phyloP scores from a whole-genome alignment of 1,284 basidiomycete species.

The Ceratobasidium sp. region DNA sequence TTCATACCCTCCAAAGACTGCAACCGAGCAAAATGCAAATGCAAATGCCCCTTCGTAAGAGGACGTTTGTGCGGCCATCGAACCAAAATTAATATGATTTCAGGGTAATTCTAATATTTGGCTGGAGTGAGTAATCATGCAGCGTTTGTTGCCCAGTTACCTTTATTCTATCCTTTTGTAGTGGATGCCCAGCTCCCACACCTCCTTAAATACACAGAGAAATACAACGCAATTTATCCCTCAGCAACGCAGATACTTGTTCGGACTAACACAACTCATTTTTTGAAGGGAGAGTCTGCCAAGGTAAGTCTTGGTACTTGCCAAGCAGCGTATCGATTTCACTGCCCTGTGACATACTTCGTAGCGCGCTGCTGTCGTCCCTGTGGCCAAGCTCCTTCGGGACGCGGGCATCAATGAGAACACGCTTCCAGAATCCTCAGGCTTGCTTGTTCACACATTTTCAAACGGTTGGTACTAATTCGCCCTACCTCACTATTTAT shows the following conservation, averaged over 20 bases:
- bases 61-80: too few relatives aligned
- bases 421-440: background rate
- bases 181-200: conserved; percentile 28
- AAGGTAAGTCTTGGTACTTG: background rate
- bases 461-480: conserved; percentile 10
- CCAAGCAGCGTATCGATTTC: background rate
- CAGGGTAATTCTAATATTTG: conserved; percentile 18
- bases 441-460: conserved; percentile 14
- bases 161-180: background rate
- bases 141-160: background rate
- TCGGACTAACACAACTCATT: background rate
- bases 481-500: background rate
- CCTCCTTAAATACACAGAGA: conserved; percentile 21
- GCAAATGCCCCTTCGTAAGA: conserved; percentile 9
- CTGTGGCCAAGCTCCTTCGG: conserved; percentile 12
- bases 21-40: too few relatives aligned
- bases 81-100: too few relatives aligned
- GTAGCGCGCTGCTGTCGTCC: background rate
- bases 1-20: conserved; percentile 5
- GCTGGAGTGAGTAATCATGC: conserved; percentile 12
- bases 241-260: conserved; percentile 27
- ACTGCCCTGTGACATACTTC: background rate
- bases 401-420: conserved; percentile 11
- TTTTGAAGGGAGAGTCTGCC: background rate
- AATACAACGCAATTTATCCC: conserved; percentile 18